phyloP scores from a whole-genome alignment of 306 rosid species.

The Cicer pinnatifidum region DNA sequence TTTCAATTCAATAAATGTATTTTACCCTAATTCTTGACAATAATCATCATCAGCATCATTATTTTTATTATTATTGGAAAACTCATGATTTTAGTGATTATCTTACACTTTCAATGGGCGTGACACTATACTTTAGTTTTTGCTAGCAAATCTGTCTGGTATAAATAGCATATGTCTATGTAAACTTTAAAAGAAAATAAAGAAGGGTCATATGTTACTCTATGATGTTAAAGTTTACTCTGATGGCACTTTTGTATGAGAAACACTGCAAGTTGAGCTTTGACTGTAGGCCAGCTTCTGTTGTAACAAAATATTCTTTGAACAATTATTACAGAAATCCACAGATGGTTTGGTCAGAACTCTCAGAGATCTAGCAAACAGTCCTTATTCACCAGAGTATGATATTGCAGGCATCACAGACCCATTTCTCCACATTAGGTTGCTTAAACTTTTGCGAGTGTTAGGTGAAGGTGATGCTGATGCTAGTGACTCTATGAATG shows the following conservation, averaged over 20 bases:
- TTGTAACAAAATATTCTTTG: constrained; percentile 39
- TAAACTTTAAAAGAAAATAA: constrained; percentile 37
- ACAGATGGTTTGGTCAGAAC: constrained; percentile 87
- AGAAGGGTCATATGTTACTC: constrained; percentile 26
- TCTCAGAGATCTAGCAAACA: constrained; percentile 83
- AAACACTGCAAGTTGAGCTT: constrained; percentile 17
- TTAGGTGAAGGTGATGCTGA: constrained; percentile 94
- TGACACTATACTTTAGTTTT: constrained; percentile 15
- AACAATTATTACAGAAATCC: constrained; percentile 71
- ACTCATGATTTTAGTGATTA: constrained; percentile 9
- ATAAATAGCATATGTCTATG: constrained; percentile 5
- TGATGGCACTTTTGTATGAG: constrained; percentile 36
- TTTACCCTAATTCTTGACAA: too few relatives aligned
- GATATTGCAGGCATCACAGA: constrained; percentile 97
- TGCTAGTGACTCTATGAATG: constrained; percentile 94
- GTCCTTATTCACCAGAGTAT: constrained; percentile 94
- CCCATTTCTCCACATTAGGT: constrained; percentile 94
- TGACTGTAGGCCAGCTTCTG: constrained; percentile 33
- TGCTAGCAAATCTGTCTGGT: constrained; percentile 37
- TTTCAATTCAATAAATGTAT: too few relatives aligned
- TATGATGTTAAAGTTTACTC: constrained; percentile 24
- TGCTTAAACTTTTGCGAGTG: constrained; percentile 85
- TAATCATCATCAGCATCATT: not conserved
- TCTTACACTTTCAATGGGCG: constrained; percentile 17
- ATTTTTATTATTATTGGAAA: constrained; percentile 4